Base-by-base conservation (phyloP, 805 yeast species). In the Cyberlindnera xylosilytica region DNA sequence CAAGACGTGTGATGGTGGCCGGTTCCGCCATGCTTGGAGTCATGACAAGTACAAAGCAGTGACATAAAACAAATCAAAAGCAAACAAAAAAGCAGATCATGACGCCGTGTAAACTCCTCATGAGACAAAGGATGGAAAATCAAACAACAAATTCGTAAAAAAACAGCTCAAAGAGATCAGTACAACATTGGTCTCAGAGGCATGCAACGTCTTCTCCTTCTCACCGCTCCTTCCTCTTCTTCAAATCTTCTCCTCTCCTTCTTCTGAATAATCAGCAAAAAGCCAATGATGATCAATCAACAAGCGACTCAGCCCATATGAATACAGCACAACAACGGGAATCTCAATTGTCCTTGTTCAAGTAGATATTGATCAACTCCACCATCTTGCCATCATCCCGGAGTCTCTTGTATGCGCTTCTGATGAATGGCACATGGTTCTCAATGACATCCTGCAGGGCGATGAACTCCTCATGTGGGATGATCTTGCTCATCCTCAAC, bases 351-450 rank as follows among this genome's bases (percentile, higher is more conserved):
- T 40, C 39, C 26, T 51, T 52, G 27, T 53, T 46, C 37, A 53
- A 23, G 31, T 53, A 56, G 20, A 51, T 34, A 35, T 45, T 44
- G 32, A 56, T 50, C 34, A 56, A 22, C 31, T 54, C 56, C 23
- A 53, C 4, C 27, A 56, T 27, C 24, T 53, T 53, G 4, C 34
- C 38, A 24, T 53, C 54, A 20, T 52, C 51, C 15, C 44, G 23
- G 13, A 52, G 27, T 28, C 59, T 47, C 42, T 52, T 52, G 36
- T 49, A 50, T 5, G 58, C 57, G 34, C 47, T 41, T 37, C 57
- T 43, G 4, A 50, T 34, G 32, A 54, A 54, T 7, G 47, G 48
- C n/a, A 48, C 36, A 20, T 39, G 51, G 9, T 34, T 49, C 27
- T 52, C 57, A 22, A 50, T 47, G 3, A 46, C 22, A 3, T 46